phyloP scores from a whole-genome alignment of 805 yeast genomes.

The Candida ulmi region DNA sequence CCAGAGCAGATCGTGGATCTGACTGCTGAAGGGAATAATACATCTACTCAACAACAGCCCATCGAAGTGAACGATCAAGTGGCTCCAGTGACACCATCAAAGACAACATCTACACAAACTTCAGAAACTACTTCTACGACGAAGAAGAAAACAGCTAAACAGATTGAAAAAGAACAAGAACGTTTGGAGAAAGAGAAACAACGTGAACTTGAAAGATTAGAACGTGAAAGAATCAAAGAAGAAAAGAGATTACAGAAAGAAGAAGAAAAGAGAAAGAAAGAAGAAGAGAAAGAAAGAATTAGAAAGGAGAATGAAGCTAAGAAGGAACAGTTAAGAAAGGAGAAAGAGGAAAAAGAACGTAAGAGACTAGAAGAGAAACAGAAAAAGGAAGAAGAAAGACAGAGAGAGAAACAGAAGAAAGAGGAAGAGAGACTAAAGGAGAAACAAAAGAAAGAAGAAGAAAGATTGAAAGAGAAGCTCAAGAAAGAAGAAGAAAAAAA shows the following conservation, averaged over 20 bases:
- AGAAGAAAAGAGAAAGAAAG: constrained; percentile 18
- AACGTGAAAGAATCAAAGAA: constrained; percentile 24
- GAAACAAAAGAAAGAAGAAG: constrained; percentile 18
- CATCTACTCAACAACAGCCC: too few species aligned
- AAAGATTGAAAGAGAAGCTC: constrained; percentile 24
- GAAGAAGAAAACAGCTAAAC: constrained; percentile 1
- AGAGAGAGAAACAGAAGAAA: constrained; percentile 24
- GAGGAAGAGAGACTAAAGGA: constrained; percentile 29
- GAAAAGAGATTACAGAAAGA: constrained; percentile 19
- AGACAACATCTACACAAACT: neutral
- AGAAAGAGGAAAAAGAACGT: constrained; percentile 19
- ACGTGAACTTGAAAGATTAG: constrained; percentile 28
- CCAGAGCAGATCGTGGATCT: neutral
- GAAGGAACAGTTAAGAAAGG: constrained; percentile 16
- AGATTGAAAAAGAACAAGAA: constrained; percentile 14
- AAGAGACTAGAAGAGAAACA: constrained; percentile 7
- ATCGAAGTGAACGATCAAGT: too few species aligned
- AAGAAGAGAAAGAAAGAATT: constrained; percentile 17
- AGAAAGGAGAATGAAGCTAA: constrained; percentile 19
- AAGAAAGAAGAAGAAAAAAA: constrained; percentile 32
- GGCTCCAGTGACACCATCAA: neutral
- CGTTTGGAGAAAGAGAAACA: constrained; percentile 13
- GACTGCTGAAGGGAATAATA: neutral
- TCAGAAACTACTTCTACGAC: neutral
- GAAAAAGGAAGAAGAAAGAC: constrained; percentile 8